These are phyloP conservation scores for Fusarium sp. DNA, from an alignment of 2,329 filamentous ascomycete species.

Conservation along the genomic window DNA sequence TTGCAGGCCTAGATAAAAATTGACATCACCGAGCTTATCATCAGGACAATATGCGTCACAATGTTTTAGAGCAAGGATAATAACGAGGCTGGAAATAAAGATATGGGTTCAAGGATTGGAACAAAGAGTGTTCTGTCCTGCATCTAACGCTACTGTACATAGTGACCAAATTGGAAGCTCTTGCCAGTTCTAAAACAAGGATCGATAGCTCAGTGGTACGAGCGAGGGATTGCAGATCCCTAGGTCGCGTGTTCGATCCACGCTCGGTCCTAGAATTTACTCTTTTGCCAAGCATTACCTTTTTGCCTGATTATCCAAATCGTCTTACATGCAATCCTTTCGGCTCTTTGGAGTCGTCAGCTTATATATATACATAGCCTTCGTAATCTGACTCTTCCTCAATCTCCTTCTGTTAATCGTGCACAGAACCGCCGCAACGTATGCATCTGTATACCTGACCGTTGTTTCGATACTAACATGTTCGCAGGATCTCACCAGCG, in stretches of 20 bases:
- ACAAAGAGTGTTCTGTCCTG: neutral
- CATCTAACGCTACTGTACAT: neutral
- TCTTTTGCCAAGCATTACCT: slow-evolving; percentile 7
- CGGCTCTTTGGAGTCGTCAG: neutral
- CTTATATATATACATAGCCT: neutral
- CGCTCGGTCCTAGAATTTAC: slow-evolving; percentile 30
- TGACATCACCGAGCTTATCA: neutral
- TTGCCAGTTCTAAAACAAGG: slow-evolving; percentile 2
- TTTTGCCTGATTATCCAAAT: neutral
- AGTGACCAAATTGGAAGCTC: fast-evolving
- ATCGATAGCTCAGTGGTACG: slow-evolving; percentile 43
- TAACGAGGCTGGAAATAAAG: slow-evolving; percentile 27
- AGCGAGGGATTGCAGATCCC: slow-evolving; percentile 44
- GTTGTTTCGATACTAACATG: neutral
- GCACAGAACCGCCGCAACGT: neutral
- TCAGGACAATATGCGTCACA: neutral
- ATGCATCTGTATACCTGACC: neutral
- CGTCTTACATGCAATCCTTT: neutral
- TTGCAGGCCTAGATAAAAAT: neutral
- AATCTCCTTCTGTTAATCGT: neutral
- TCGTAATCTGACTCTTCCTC: neutral
- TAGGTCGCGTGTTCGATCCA: slow-evolving; percentile 43
- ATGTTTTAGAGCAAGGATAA: neutral
- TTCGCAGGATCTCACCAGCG: neutral
- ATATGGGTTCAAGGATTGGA: neutral